phyloP scores from a whole-genome alignment of 306 rosid genomes.

The Mimosa bimucronata region DNA sequence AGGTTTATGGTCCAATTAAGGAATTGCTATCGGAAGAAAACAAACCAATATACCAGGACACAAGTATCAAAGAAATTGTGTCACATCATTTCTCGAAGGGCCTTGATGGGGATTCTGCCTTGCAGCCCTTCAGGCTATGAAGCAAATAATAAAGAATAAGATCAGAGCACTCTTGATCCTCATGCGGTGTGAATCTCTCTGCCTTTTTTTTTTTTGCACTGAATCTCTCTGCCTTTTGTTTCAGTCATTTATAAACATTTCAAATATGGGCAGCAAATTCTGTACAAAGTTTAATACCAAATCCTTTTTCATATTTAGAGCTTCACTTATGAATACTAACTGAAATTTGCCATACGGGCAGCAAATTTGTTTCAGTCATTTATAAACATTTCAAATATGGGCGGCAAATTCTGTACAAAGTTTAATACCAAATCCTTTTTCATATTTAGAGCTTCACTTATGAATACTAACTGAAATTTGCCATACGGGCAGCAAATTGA shows the following conservation, averaged over 20 bases:
- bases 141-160: not conserved
- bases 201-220: too few relatives aligned
- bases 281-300: not conserved
- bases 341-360: too few relatives aligned
- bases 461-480: not conserved
- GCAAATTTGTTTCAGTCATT: not conserved
- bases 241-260: not conserved
- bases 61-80: conserved; percentile 5
- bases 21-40: conserved; percentile 55
- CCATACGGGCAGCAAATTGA: too few relatives aligned
- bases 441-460: not conserved
- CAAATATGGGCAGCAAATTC: not conserved
- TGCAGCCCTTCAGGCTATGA: not conserved
- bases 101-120: not conserved
- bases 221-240: too few relatives aligned
- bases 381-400: not conserved
- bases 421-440: not conserved
- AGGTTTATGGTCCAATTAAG: conserved; percentile 66
- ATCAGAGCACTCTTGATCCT: not conserved
- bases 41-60: conserved; percentile 41
- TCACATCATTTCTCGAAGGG: not conserved
- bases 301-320: not conserved
- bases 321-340: not conserved
- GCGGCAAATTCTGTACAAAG: not conserved
- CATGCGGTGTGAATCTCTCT: not conserved